A percentile compares a stretch with the other conserved stretches of the same genome.
Conservation (phyloP, 2,329 filamentous ascomycete genomes). For the Magnaporthiopsis poae region DNA sequence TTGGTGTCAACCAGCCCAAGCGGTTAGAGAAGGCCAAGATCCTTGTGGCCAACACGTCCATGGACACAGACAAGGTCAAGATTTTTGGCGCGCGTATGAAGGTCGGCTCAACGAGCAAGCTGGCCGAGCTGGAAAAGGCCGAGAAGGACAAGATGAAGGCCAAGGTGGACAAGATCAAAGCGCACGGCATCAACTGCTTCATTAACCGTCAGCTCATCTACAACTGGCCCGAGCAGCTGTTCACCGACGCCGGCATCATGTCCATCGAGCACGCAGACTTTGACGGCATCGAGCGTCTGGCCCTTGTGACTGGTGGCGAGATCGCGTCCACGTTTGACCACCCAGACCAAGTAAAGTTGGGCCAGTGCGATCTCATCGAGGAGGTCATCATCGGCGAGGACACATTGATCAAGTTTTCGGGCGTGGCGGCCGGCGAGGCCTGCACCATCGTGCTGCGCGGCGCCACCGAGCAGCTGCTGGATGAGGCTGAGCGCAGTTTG, state of each 20-base stretch:
- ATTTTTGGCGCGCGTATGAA: conserved; percentile 97
- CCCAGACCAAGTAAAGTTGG: conserved; percentile 91
- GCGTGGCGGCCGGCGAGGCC: conserved; percentile 82
- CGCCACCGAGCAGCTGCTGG: conserved; percentile 90
- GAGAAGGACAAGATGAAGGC: conserved; percentile 99
- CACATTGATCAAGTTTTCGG: conserved; percentile 93
- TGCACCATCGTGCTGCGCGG: conserved; percentile 95
- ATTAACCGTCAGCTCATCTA: conserved; percentile 99
- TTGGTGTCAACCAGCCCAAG: conserved; percentile 97
- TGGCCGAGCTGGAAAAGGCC: conserved; percentile 96
- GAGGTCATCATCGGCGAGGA: conserved; percentile 98
- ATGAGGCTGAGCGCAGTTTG: conserved; percentile 90
- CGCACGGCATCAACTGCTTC: conserved; percentile 98
- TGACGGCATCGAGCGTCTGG: conserved; percentile 89
- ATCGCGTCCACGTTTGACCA: conserved; percentile 97
- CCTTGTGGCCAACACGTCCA: conserved; percentile 90
- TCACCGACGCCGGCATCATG: conserved; percentile 93
- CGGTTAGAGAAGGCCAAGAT: conserved; percentile 97
- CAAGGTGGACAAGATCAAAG: conserved; percentile 98
- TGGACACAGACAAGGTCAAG: conserved; percentile 99
- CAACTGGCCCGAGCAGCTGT: conserved; percentile 99
- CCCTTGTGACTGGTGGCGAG: conserved; percentile 90
- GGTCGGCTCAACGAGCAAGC: conserved; percentile 88
- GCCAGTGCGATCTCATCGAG: conserved; percentile 89
- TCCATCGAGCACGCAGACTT: conserved; percentile 99